Evolutionary conservation across 179 eudicot genomes (phyloP).

Genomic region (Beta macrorhiza): DNA sequence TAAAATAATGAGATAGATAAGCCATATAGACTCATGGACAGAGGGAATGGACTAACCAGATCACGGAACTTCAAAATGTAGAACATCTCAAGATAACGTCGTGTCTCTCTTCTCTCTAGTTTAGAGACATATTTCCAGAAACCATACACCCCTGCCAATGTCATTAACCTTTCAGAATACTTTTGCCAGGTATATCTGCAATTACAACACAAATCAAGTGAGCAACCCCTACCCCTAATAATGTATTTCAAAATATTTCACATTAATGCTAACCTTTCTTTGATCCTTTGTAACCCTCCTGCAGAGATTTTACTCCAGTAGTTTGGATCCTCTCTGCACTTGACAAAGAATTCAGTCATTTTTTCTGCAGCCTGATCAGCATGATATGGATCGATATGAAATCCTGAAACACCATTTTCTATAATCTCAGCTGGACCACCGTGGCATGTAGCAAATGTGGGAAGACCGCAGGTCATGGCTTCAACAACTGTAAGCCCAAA

Average conservation of each 20-base stretch:
- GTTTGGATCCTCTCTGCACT: conserved; percentile 33
- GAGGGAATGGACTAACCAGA: conserved; percentile 49
- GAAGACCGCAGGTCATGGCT: conserved; percentile 46
- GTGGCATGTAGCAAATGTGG: conserved; percentile 48
- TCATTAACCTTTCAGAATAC: conserved; percentile 57
- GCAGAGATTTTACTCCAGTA: conserved; percentile 40
- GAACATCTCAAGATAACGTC: conserved; percentile 65
- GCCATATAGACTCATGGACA: background rate
- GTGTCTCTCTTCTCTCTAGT: conserved; percentile 49
- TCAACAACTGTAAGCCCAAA: conserved; percentile 52
- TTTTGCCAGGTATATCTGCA: conserved; percentile 62
- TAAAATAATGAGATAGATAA: background rate
- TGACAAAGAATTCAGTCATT: conserved; percentile 35
- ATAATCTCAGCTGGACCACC: conserved; percentile 54
- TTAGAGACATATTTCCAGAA: conserved; percentile 63
- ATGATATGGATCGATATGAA: conserved; percentile 47
- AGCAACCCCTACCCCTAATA: background rate
- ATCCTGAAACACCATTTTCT: conserved; percentile 39
- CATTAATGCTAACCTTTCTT: conserved; percentile 33
- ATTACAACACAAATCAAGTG: conserved; percentile 53
- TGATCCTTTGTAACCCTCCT: conserved; percentile 40
- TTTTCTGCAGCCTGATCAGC: conserved; percentile 35
- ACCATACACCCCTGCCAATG: conserved; percentile 59
- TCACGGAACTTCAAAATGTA: conserved; percentile 86
- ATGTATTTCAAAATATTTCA: conserved; percentile 50